These are phyloP conservation scores for Rutstroemia sp. DNA, from an alignment of 2,329 filamentous ascomycete species.

Conservation along the genomic window DNA sequence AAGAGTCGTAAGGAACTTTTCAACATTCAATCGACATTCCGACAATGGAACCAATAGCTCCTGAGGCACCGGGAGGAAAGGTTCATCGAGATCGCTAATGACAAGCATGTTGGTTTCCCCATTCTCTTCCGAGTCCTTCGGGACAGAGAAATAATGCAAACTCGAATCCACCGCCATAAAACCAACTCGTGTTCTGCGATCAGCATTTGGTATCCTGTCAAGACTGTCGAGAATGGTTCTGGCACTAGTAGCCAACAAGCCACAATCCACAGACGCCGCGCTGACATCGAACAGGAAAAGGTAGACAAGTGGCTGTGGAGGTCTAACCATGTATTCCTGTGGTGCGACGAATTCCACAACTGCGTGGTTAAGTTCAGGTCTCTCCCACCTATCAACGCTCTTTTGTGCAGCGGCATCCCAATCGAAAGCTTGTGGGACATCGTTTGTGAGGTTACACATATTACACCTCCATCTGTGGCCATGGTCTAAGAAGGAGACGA, in stretches of 20 bases:
- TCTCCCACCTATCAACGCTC: slow-evolving; percentile 83
- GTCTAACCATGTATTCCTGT: slow-evolving; percentile 98
- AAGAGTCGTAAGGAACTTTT: slow-evolving; percentile 82
- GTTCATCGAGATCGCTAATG: slow-evolving; percentile 90
- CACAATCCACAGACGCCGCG: slow-evolving; percentile 81
- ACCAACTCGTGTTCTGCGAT: slow-evolving; percentile 82
- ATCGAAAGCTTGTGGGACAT: slow-evolving; percentile 97
- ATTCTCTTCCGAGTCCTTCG: slow-evolving; percentile 77
- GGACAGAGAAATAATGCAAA: slow-evolving; percentile 92
- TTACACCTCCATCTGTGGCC: slow-evolving; percentile 98
- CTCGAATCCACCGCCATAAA: slow-evolving; percentile 95
- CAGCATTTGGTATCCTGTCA: slow-evolving; percentile 96
- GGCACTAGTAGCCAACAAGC: slow-evolving; percentile 84
- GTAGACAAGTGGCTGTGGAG: slow-evolving; percentile 91
- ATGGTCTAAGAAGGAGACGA: slow-evolving; percentile 91
- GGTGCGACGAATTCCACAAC: slow-evolving; percentile 97
- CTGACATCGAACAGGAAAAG: slow-evolving; percentile 94
- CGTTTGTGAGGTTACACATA: slow-evolving; percentile 98
- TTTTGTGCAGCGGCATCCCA: slow-evolving; percentile 94
- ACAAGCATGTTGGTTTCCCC: slow-evolving; percentile 87
- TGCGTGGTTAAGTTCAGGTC: slow-evolving; percentile 89
- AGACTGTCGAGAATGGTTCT: slow-evolving; percentile 92
- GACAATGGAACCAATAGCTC: slow-evolving; percentile 85
- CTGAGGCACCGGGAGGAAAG: slow-evolving; percentile 88
- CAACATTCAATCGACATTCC: slow-evolving; percentile 85